Conservation (phyloP, 1,284 basidiomycete species). For the Ceratobasidium sp. region DNA sequence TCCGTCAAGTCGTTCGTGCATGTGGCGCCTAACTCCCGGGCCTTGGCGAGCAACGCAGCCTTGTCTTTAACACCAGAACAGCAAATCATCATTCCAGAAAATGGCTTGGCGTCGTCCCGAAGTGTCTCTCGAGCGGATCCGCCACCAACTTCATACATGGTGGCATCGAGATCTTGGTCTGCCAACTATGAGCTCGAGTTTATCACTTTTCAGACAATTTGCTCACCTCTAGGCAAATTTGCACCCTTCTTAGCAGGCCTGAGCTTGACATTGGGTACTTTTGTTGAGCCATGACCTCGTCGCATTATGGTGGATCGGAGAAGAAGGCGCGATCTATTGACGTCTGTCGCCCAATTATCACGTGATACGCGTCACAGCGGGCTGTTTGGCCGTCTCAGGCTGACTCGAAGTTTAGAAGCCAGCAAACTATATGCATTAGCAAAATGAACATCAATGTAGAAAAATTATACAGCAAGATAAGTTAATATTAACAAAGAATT, state of each 20-base stretch:
- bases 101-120: slow-evolving; percentile 35
- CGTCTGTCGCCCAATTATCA: slow-evolving; percentile 5
- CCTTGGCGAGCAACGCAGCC: slow-evolving; percentile 30
- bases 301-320: slow-evolving; percentile 26
- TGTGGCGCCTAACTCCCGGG: slow-evolving; percentile 40
- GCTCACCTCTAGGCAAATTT: not conserved
- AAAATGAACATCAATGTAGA: not conserved
- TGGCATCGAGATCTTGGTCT: slow-evolving; percentile 9
- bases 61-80: slow-evolving; percentile 42
- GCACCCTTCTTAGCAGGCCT: slow-evolving; percentile 24
- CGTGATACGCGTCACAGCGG: slow-evolving; percentile 31
- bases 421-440: not conserved
- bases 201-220: not conserved
- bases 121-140: slow-evolving; percentile 5
- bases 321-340: slow-evolving; percentile 18
- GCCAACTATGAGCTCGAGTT: slow-evolving; percentile 5
- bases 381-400: slow-evolving; percentile 37
- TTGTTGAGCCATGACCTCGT: slow-evolving; percentile 42
- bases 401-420: slow-evolving; percentile 10
- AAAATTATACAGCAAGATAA: not conserved
- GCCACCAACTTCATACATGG: not conserved
- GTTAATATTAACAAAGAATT: not conserved
- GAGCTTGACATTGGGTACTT: slow-evolving; percentile 44
- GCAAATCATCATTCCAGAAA: slow-evolving; percentile 38
- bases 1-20: slow-evolving; percentile 42